Percentiles rank a stretch among this genome's conserved stretches.
Conservation (phyloP, 2,329 filamentous ascomycete genomes). For the Madurella mycetomatis region DNA sequence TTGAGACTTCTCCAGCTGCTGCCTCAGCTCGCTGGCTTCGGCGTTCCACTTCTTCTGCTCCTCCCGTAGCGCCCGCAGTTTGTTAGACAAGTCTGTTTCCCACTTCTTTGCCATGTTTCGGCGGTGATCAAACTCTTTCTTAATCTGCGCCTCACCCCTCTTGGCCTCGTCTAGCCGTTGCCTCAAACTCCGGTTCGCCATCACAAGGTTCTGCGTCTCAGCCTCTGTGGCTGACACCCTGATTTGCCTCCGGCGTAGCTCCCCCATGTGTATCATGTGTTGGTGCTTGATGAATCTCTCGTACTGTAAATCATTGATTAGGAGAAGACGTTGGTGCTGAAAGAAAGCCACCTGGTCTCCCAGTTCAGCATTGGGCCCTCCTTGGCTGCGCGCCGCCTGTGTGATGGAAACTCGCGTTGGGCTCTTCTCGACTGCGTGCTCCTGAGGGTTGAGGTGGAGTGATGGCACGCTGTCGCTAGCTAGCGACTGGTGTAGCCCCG, state of each 20-base stretch:
- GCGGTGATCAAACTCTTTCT: slow-evolving; percentile 67
- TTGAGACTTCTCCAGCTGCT: slow-evolving; percentile 54
- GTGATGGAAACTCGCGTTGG: slow-evolving; percentile 29
- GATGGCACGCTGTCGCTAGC: slow-evolving; percentile 56
- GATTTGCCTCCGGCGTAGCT: slow-evolving; percentile 69
- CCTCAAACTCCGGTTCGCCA: slow-evolving; percentile 69
- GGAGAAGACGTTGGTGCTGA: slow-evolving; percentile 67
- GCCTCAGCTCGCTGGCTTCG: slow-evolving; percentile 53
- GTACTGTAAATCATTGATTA: slow-evolving; percentile 78
- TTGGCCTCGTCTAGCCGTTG: slow-evolving; percentile 70
- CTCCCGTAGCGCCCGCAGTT: slow-evolving; percentile 62
- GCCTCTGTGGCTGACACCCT: slow-evolving; percentile 74
- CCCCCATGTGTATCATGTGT: slow-evolving; percentile 75
- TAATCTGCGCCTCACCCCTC: slow-evolving; percentile 63
- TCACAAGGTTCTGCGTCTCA: slow-evolving; percentile 75
- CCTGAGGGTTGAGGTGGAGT: slow-evolving; percentile 47
- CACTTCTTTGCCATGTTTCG: slow-evolving; percentile 72
- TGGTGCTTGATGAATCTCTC: slow-evolving; percentile 81
- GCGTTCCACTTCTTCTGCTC: slow-evolving; percentile 62
- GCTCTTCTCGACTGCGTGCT: slow-evolving; percentile 40
- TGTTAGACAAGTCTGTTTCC: slow-evolving; percentile 66
- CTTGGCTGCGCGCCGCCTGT: slow-evolving; percentile 26
- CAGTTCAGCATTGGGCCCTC: slow-evolving; percentile 30
- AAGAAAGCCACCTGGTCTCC: slow-evolving; percentile 50
- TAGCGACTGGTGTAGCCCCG: slow-evolving; percentile 50